Conservation (phyloP, 768 basidiomycete genomes). For the Suillus luteus region DNA sequence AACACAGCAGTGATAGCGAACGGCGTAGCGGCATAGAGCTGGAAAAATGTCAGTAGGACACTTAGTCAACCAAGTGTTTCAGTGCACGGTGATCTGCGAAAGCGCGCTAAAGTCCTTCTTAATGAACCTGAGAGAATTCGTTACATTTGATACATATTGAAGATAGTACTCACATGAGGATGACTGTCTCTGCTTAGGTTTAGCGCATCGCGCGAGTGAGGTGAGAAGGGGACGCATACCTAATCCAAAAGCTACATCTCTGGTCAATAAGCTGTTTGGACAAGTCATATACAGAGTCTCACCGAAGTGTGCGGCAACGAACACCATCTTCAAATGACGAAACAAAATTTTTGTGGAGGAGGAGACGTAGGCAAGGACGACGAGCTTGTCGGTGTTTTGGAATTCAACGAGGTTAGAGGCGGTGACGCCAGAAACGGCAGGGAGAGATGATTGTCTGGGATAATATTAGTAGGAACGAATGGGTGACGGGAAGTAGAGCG, state of each 20-base stretch:
- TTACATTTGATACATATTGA: background rate
- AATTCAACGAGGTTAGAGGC: slow-evolving; percentile 80
- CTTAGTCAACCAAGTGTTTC: background rate
- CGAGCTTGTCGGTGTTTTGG: slow-evolving; percentile 85
- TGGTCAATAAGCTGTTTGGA: slow-evolving; percentile 17
- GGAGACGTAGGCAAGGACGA: slow-evolving; percentile 81
- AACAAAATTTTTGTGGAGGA: slow-evolving; percentile 56
- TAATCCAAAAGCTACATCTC: slow-evolving; percentile 36
- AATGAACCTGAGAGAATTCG: slow-evolving; percentile 33
- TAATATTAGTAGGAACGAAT: slow-evolving; percentile 20
- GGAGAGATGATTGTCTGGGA: slow-evolving; percentile 85
- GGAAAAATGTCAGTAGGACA: background rate
- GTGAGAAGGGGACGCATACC: slow-evolving; percentile 26
- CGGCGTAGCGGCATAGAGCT: slow-evolving; percentile 44
- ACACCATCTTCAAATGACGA: slow-evolving; percentile 19
- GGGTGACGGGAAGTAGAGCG: slow-evolving; percentile 25
- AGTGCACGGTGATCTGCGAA: slow-evolving; percentile 38
- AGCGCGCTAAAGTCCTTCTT: slow-evolving; percentile 39
- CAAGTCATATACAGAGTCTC: slow-evolving; percentile 25
- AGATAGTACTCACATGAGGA: slow-evolving; percentile 11
- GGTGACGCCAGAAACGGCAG: slow-evolving; percentile 86
- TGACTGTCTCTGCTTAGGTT: slow-evolving; percentile 14
- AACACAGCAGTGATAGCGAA: slow-evolving; percentile 48
- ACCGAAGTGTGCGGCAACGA: slow-evolving; percentile 46
- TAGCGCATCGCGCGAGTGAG: background rate